Base-by-base conservation (phyloP, 208 protist species). In the Wallacemonas sp. region DNA sequence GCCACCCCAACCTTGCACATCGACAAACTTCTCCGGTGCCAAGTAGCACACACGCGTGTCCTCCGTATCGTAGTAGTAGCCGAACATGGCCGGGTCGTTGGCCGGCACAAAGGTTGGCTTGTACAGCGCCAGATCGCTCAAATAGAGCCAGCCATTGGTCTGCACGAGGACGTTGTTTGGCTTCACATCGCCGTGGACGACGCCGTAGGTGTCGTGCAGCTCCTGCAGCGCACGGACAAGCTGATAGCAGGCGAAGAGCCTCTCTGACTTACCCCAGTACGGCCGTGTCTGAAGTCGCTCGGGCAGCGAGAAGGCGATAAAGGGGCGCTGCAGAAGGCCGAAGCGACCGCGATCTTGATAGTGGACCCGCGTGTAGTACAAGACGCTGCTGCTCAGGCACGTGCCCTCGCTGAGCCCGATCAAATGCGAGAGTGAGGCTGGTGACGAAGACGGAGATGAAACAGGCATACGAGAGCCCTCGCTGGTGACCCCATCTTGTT, bases 161-260 rank as follows among this genome's bases (percentile, higher is more conserved):
- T 86, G 71, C 32, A 96, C 58, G 9, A 96, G 58, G 44, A 96
- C 79, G 70, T 97, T 97, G 48, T 84, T 85, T 14, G 87, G 75
- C 68, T 97, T 97, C 34, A 97, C 70, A 60, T 97, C 91, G 12
- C 93, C 91, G 60, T 97, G 93, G 11, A 78, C 76, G 23, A 93
- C 56, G 29, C 73, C 81, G 76, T 87, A 93, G 47, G 58, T 72
- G 17, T 92, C 88, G 72, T 96, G 91, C 11, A 94, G 72, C 70
- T 90, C 76, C 24, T 72, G 65, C 11, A 93, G 69, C 1, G 85
- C 87, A 48, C 87, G 70, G 11, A 96, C 49, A 0, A 95, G 63
- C 68, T 95, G 91, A 46, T 76, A 96, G 14, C 61, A 77, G 0
- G 78, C 55, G 55, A 90, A 96, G 26, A 93, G 78, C 21, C 81